A percentile compares a stretch with the other conserved stretches of the same genome.
These are phyloP conservation scores for Flaveria ramosissima DNA, from an alignment of 129 eudicot species.

Conservation along the genomic window DNA sequence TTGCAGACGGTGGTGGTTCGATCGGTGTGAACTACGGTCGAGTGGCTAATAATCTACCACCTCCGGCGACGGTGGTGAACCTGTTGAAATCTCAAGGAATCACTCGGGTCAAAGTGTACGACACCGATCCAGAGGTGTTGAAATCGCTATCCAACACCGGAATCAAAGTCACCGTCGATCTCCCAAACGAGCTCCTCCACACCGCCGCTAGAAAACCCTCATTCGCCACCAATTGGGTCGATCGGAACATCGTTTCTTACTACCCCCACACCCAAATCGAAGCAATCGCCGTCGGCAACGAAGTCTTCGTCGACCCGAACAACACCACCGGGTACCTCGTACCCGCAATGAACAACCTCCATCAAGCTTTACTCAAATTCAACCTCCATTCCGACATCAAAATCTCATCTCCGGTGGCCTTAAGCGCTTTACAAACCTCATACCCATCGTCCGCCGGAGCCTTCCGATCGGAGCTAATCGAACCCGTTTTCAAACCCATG, in stretches of 20 bases:
- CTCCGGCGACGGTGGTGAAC: constrained; percentile 56
- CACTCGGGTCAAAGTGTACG: constrained; percentile 75
- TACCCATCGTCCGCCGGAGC: constrained; percentile 84
- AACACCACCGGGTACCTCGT: constrained; percentile 65
- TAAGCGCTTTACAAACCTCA: constrained; percentile 60
- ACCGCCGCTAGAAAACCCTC: constrained; percentile 60
- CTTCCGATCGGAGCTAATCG: constrained; percentile 60
- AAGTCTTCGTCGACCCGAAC: constrained; percentile 76
- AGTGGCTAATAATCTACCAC: constrained; percentile 76
- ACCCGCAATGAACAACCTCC: constrained; percentile 78
- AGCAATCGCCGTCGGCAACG: constrained; percentile 90
- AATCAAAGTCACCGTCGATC: constrained; percentile 64
- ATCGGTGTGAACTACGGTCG: constrained; percentile 91
- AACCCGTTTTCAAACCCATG: constrained; percentile 77
- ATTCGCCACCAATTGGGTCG: constrained; percentile 67
- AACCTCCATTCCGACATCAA: constrained; percentile 54
- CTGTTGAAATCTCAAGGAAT: constrained; percentile 74
- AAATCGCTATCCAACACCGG: constrained; percentile 61
- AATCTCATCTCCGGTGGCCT: constrained; percentile 79
- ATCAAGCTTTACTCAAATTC: constrained; percentile 53
- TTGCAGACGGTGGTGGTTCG: constrained; percentile 68
- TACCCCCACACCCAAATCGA: constrained; percentile 76
- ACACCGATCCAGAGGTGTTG: constrained; percentile 81
- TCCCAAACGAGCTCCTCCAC: constrained; percentile 79
- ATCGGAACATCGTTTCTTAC: constrained; percentile 55